Evolutionary conservation across 371 early-diverging fungal species (phyloP).

Genomic region (Antonospora locustae): DNA sequence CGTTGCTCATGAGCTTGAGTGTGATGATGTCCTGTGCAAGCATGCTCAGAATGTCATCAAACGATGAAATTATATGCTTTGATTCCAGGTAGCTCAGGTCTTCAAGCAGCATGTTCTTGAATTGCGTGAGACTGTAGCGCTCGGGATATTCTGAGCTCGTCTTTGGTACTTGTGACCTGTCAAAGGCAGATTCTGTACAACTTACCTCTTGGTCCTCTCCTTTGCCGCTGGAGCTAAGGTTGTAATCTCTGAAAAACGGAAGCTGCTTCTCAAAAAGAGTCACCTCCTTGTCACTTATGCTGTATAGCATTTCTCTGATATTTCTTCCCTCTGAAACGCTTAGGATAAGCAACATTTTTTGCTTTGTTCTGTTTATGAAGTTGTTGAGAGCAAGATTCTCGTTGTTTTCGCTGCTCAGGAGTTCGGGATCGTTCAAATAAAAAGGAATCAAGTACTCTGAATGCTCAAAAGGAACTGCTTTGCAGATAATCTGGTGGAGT

Average conservation of each 20-base stretch:
- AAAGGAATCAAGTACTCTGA: no score
- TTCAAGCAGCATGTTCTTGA: conserved; percentile 27
- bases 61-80: conserved; percentile 22
- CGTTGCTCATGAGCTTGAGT: conserved; percentile 13
- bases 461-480: no score
- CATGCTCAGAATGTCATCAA: conserved; percentile 42
- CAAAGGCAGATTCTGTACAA: no score
- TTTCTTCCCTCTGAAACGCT: conserved; percentile 20
- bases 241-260: no score
- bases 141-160: no score
- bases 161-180: no score
- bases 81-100: conserved; percentile 36
- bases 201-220: no score
- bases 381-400: conserved; percentile 23
- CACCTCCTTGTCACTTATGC: conserved; percentile 15
- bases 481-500: no score
- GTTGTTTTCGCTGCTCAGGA: conserved; percentile 13
- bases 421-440: conserved; percentile 38
- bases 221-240: no score
- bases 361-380: conserved; percentile 20
- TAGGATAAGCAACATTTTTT: conserved; percentile 26
- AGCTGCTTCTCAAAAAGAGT: no score
- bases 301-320: conserved; percentile 14
- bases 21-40: conserved; percentile 41
- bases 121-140: neutral